A percentile compares a stretch with the other conserved stretches of the same genome.
phyloP scores from a whole-genome alignment of 352 stramenopile genomes.

The Phytophthora citrophthora region DNA sequence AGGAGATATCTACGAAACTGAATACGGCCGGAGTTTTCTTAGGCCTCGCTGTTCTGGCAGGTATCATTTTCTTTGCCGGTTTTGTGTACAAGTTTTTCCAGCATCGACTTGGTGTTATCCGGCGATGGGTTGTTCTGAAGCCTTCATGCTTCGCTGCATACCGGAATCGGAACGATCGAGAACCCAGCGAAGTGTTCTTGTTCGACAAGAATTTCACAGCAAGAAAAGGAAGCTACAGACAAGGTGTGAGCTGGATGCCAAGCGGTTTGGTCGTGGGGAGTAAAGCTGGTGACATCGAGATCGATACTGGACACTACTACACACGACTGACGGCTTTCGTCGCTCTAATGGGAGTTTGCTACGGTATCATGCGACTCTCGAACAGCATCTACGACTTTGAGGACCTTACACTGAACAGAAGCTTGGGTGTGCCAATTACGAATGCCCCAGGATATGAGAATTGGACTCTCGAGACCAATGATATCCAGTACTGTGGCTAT shows the following conservation, averaged over 20 bases:
- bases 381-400: conserved; percentile 70
- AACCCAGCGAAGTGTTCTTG: conserved; percentile 87
- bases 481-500: conserved; percentile 74
- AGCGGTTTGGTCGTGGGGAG: conserved; percentile 84
- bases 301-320: conserved; percentile 90
- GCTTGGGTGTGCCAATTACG: conserved; percentile 32
- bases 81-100: conserved; percentile 92
- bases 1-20: conserved; percentile 54
- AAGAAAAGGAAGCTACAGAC: conserved; percentile 78
- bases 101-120: conserved; percentile 83
- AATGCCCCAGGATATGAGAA: conserved; percentile 51
- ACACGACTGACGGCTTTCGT: conserved; percentile 75
- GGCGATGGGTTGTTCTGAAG: conserved; percentile 89
- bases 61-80: conserved; percentile 67
- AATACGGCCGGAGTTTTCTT: conserved; percentile 63
- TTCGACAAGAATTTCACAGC: conserved; percentile 88
- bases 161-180: conserved; percentile 69
- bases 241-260: conserved; percentile 89
- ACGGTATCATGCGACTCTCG: conserved; percentile 68
- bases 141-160: conserved; percentile 87
- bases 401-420: conserved; percentile 38
- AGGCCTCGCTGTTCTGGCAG: conserved; percentile 52
- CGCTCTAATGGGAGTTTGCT: conserved; percentile 69
- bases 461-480: conserved; percentile 38
- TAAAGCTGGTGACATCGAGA: conserved; percentile 82